Base-by-base conservation (phyloP, 2,329 filamentous ascomycete genomes). In the Sarocladium strictum region DNA sequence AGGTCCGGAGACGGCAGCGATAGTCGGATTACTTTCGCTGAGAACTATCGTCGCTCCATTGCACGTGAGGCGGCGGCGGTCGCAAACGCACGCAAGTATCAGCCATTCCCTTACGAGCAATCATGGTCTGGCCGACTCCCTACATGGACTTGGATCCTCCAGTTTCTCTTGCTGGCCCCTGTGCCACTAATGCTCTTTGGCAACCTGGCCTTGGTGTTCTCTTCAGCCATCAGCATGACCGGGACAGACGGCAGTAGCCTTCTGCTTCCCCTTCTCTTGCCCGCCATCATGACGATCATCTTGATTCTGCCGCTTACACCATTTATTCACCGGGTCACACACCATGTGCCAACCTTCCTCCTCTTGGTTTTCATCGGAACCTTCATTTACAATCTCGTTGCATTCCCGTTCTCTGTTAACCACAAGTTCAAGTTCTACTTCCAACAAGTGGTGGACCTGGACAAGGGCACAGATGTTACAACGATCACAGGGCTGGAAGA, bases 371-470 rank as follows among this genome's bases (percentile, higher is more conserved):
- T 91, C 58, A 64, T 83, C 23, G 89, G 78, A 27, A 95, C 90
- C 1, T 72, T 95, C 26, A 79, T 92, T 55, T 97, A 96, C 74
- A 96, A 95, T 65, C 80, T 97, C 3, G 72, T 82, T 2, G 89
- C 89, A 1, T 97, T 96, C 68, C 94, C 94, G 0, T 97, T 97
- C 70, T 94, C 90, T 0, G 73, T 81, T 21, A 79, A 84, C 56
- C 88, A 85, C 65, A 82, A 90, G 35, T 83, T 96, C 68, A 97
- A 97, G 69, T 78, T 93, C 49, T 95, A 85, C 69, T 97, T 97
- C 68, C 76, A 89, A 51, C 92, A 99, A 67, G 81, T 81, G 10
- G 76, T 97, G 49, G 82, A 96, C 60, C 79, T 96, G 10, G 87
- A 89, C 60, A 82, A 78, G 3, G 85, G 85, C n/a, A 72, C 77